A percentile compares a stretch with the other conserved stretches of the same genome.
phyloP scores from a whole-genome alignment of 1,139 yeast species.

The Suhomyces wounanorum region DNA sequence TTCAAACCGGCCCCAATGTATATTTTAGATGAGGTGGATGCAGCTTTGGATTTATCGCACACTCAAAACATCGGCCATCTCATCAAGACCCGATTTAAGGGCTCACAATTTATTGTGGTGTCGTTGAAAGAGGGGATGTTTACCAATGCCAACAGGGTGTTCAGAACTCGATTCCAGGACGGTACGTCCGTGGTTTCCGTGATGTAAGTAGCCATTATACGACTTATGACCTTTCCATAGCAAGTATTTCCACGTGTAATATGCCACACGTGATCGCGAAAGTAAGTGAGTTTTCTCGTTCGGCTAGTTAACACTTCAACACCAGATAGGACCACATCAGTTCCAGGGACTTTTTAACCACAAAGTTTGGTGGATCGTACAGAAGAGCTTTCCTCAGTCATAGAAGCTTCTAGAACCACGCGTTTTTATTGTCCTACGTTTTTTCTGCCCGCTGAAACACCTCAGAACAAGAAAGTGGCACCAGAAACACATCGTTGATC shows the following conservation, averaged over 20 bases:
- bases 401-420: neutral
- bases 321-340: neutral
- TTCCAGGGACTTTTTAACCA: neutral
- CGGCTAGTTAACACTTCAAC: slow-evolving; percentile 1
- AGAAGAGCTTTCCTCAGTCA: neutral
- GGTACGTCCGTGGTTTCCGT: slow-evolving; percentile 92
- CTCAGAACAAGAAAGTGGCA: neutral
- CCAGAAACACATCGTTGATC: neutral
- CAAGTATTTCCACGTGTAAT: neutral
- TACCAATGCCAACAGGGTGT: slow-evolving; percentile 92
- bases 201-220: slow-evolving; percentile 25
- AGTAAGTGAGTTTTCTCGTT: neutral
- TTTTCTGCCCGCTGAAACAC: neutral
- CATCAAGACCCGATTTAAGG: slow-evolving; percentile 91
- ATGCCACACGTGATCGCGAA: neutral
- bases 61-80: slow-evolving; percentile 97
- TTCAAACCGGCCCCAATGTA: slow-evolving; percentile 99
- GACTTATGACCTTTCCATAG: neutral
- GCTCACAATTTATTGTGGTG: slow-evolving; percentile 94
- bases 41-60: slow-evolving; percentile 94
- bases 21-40: slow-evolving; percentile 95
- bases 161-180: slow-evolving; percentile 91
- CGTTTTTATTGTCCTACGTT: neutral
- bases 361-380: neutral
- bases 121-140: slow-evolving; percentile 98